Evolutionary conservation across 2,329 filamentous ascomycete genomes (phyloP), one percentile per base, ranked within the genome.

Genomic region (Coniella lustricola): DNA sequence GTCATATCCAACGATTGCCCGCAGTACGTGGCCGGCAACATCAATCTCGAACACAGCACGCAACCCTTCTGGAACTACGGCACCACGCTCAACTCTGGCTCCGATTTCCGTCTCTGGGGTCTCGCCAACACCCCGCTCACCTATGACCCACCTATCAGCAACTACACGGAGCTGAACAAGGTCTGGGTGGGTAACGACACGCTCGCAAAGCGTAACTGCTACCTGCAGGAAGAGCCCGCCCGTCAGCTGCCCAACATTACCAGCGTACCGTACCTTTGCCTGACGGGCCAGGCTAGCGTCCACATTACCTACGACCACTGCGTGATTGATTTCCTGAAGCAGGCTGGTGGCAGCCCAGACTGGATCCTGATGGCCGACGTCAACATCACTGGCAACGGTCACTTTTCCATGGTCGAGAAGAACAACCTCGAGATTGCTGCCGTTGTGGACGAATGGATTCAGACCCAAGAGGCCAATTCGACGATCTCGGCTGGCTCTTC

Each of bases 291-390:
- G 55, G 71, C 75, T 8, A 72, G 69, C 22, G 75, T 70, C 40
- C 75, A 79, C 60, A 65, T 67, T 13, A 63, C 66, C 17, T 78
- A 77, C 55, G 76, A 79, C 50, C 69, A 75, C 55, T 77, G 73
- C 54, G 76, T 71, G 2, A 68, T 74, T n/a, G 57, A 62, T 33
- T 78, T 70, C 54, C 55, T 79, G 52, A 54, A 61, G 52, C 75
- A 78, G 57, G 72, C 66, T 12, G 73, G 73, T 2, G 69, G 69
- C 3, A 57, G 60, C 3, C 66, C 67, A 1, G 67, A 73, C 46
- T 67, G 67, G 59, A 59, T 75, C 53, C 65, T 71, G 52, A 60
- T 77, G 44, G 65, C 60, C 3, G 64, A 72, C 8, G 55, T 63
- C 3, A 73, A 71, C 2, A 69, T 76, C 21, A 64, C 67, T 44